Base-by-base conservation (phyloP, 192 early-diverging fungal genomes). In the Backusella westeae region DNA sequence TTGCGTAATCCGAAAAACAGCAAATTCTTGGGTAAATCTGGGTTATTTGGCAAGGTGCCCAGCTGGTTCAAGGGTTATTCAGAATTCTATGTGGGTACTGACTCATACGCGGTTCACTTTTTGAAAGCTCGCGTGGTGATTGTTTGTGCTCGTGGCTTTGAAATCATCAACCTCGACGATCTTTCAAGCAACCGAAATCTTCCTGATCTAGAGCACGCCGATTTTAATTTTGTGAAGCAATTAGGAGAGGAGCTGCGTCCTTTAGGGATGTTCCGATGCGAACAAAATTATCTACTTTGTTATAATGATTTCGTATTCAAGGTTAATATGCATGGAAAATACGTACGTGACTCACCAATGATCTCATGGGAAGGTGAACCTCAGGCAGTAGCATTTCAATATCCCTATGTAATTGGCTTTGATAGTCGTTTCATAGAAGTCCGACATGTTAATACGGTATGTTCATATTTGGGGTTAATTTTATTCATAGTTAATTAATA, bases 51-150 rank as follows among this genome's bases (percentile, higher is more conserved):
- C 19, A 74, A 75, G 29, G 35, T 52, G 26, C 76, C 72, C 15
- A 34, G 53, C n/a, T 81, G 80, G 80, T 81, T 81, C 67, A 77
- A 77, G 56, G 34, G 52, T 8, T 75, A 75, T 42, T 75, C 75
- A 90, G 95, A 98, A 78, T 96, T 96, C 79, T 98, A 97, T 78
- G 92, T 98, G 82, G 94, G 95, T 26, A 87, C 93, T 29, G 96
- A 98, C 82, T 89, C 93, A 9, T 92, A 87, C 34, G 92, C 92
- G 21, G 85, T 98, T 67, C 93, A 96, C 79, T 96, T 95, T 74
- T 82, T 97, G 75, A 91, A 90, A 38, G 92, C 91, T 32, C 93
- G 91, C 19, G 83, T 98, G n/a, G 93, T 92, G 75, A 92, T 98
- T 6, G 97, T 95, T 17, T 96, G 95, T 82, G 83, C 87, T 34